Conservation (phyloP, 345 rosid genomes). For the Gossypium stocksii region DNA sequence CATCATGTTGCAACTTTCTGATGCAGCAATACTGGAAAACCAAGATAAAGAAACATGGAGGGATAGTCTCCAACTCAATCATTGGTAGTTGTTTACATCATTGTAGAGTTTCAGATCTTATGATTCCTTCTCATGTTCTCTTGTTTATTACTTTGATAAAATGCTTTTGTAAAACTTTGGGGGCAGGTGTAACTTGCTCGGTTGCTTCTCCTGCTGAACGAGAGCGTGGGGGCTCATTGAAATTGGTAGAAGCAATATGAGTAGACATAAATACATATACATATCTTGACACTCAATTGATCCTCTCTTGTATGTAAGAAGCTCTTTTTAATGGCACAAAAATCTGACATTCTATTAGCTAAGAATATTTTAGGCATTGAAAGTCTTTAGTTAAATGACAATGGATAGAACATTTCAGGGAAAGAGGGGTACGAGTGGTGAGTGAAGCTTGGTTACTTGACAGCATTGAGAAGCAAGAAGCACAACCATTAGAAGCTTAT, state of each 20-base stretch:
- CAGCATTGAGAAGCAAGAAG: conserved; percentile 64
- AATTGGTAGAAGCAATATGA: conserved; percentile 69
- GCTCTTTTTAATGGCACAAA: too few relatives aligned
- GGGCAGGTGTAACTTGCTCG: conserved; percentile 50
- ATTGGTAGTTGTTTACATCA: conserved; percentile 30
- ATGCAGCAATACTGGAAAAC: conserved; percentile 64
- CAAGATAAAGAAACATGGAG: conserved; percentile 52
- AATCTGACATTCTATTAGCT: too few relatives aligned
- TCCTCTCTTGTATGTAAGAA: too few relatives aligned
- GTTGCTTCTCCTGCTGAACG: conserved; percentile 59
- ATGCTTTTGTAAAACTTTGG: too few relatives aligned
- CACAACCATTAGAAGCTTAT: conserved; percentile 56
- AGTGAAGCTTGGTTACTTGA: conserved; percentile 67
- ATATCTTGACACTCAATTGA: too few relatives aligned
- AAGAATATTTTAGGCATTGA: not conserved
- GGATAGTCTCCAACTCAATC: conserved; percentile 50
- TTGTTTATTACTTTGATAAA: not conserved
- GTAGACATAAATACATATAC: conserved; percentile 3
- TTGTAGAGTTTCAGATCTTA: not conserved
- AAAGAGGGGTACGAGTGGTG: conserved; percentile 51
- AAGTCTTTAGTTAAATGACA: not conserved
- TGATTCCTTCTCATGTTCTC: not conserved
- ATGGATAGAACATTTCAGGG: conserved; percentile 31
- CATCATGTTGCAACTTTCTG: not conserved
- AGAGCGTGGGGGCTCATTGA: conserved; percentile 59